Evolutionary conservation across 306 rosid genomes (phyloP), one percentile per base, ranked within the genome.

Genomic region (Rosa persica): DNA sequence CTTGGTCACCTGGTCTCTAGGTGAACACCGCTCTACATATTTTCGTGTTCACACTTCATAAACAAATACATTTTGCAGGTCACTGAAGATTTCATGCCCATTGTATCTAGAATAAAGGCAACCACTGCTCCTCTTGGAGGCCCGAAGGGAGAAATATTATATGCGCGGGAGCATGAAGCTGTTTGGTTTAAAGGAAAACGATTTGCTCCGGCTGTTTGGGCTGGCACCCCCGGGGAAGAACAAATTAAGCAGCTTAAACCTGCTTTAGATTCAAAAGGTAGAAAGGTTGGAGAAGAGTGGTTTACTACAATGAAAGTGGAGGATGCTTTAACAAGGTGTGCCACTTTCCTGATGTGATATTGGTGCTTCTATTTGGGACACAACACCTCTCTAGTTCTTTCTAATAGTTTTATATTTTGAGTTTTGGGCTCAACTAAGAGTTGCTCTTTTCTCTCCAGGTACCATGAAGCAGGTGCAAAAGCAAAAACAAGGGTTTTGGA

Each of bases 161-260:
- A 95, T 84, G 87, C 89, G 60, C 88, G 95, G 80, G 98, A 92
- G 76, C 93, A 95, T 55, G 97, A 88, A 82, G 93, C 98, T 66
- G 89, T 95, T 87, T 95, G 98, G 98, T 95, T 95, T 76, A 95
- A 88, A 90, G 98, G 98, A 42, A 95, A 87, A 81, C 88, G 90
- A 78, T 91, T 92, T 86, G 79, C 77, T 27, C 97, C 97, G 6
- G 49, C 83, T 78, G 87, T 89, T 27, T 89, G 97, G 95, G 92
- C 96, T 16, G 96, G 92, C 73, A 64, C 89, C 65, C 89, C 91
- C 51, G 98, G 98, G 72, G 98, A 95, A 80, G 90, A 88, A 82
- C 97, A 92, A 76, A 95, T 95, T 82, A 90, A 87, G 80, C 91
- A 87, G 79, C 91, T 95, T 78, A 92, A 87, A 82, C 90, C 92